Conservation (phyloP, 352 stramenopile genomes). For the Plasmopara viticola region DNA sequence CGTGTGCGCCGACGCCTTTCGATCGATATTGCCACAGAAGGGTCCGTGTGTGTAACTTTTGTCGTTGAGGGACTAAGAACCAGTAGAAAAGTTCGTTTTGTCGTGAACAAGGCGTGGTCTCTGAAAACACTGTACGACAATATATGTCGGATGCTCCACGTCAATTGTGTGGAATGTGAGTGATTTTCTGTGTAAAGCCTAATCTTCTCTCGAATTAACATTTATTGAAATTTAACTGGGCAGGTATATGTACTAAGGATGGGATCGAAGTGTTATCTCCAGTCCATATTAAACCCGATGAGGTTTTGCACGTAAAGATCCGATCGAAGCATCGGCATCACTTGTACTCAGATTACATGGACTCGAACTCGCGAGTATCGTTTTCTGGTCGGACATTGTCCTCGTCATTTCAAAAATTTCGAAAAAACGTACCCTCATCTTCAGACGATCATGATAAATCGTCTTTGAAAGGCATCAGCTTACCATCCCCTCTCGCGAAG, state of each 20-base stretch:
- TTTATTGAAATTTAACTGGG: slow-evolving; percentile 7
- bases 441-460: slow-evolving; percentile 9
- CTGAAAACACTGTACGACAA: slow-evolving; percentile 50
- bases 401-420: slow-evolving; percentile 18
- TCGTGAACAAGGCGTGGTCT: slow-evolving; percentile 66
- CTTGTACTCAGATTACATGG: slow-evolving; percentile 23
- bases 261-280: slow-evolving; percentile 62
- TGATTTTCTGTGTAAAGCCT: neutral
- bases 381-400: slow-evolving; percentile 23
- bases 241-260: slow-evolving; percentile 48
- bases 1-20: slow-evolving; percentile 66
- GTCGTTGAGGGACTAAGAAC: slow-evolving; percentile 60
- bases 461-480: slow-evolving; percentile 7
- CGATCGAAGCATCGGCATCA: slow-evolving; percentile 43
- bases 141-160: slow-evolving; percentile 63
- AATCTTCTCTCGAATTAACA: slow-evolving; percentile 4
- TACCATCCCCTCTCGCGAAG: slow-evolving; percentile 13
- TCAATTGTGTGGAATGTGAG: slow-evolving; percentile 57
- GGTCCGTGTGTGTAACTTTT: slow-evolving; percentile 63
- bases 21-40: slow-evolving; percentile 73
- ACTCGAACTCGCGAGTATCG: slow-evolving; percentile 15
- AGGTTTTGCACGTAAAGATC: slow-evolving; percentile 64
- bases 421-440: slow-evolving; percentile 10
- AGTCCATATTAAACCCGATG: slow-evolving; percentile 63
- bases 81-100: slow-evolving; percentile 56